phyloP scores from a whole-genome alignment of 78 protist genomes.

The Capsaspora owczarzaki region DNA sequence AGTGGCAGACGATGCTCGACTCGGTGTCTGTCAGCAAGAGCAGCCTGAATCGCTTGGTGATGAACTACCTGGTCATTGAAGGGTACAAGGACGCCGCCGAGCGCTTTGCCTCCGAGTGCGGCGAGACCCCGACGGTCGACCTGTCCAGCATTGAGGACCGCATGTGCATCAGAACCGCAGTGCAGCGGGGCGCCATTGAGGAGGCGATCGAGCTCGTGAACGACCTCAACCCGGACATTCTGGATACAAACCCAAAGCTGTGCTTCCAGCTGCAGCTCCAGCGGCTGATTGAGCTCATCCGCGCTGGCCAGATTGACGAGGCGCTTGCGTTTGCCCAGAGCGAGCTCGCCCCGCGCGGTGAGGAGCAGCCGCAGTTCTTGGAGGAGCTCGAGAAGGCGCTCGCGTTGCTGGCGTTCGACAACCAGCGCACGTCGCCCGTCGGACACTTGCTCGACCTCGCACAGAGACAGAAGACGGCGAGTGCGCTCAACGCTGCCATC shows the following conservation, averaged over 20 bases:
- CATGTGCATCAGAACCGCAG: conserved; percentile 28
- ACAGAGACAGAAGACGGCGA: conserved; percentile 78
- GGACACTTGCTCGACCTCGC: conserved; percentile 21
- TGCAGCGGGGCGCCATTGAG: conserved; percentile 69
- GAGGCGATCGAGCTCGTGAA: conserved; percentile 71
- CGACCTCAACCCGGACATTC: conserved; percentile 71
- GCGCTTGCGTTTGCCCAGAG: conserved; percentile 85
- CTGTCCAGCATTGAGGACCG: conserved; percentile 17
- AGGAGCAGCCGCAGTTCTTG: conserved; percentile 65
- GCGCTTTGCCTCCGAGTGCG: conserved; percentile 39
- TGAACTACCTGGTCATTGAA: conserved; percentile 81
- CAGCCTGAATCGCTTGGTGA: conserved; percentile 63
- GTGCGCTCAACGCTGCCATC: conserved; percentile 78
- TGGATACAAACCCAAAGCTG: conserved; percentile 63
- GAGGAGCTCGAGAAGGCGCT: conserved; percentile 77
- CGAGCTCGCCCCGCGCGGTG: conserved; percentile 74
- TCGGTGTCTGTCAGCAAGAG: conserved; percentile 13
- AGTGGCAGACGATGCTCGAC: neutral
- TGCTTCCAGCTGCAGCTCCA: conserved; percentile 81
- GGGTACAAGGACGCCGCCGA: conserved; percentile 60
- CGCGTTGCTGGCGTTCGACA: conserved; percentile 74
- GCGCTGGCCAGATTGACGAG: conserved; percentile 44
- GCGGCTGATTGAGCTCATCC: conserved; percentile 75
- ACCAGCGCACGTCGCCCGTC: conserved; percentile 48
- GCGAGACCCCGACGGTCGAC: conserved; percentile 50